Percentiles rank a stretch among this genome's conserved stretches.
Evolutionary conservation across 805 yeast genomes (phyloP).

Genomic region (Peterozyma xylosa): DNA sequence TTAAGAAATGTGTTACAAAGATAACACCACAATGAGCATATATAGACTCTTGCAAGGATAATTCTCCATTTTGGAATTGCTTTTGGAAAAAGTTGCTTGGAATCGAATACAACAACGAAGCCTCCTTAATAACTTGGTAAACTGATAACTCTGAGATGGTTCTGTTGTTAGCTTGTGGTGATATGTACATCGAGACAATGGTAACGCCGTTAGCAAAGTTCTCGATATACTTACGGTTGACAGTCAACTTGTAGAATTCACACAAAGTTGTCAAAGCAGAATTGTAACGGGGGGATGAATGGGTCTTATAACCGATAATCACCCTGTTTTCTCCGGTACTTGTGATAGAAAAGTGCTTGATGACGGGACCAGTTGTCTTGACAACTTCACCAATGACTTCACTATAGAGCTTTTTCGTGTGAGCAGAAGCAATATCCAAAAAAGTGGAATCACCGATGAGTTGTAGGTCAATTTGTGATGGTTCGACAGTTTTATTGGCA

Average conservation of each 20-base stretch:
- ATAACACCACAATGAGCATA: constrained; percentile 92
- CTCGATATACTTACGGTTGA: constrained; percentile 89
- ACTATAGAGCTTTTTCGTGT: constrained; percentile 73
- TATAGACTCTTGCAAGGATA: constrained; percentile 89
- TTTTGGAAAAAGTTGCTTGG: constrained; percentile 80
- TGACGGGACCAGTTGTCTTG: constrained; percentile 83
- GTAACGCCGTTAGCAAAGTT: constrained; percentile 87
- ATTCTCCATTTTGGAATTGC: constrained; percentile 62
- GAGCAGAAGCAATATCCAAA: constrained; percentile 65
- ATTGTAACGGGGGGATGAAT: constrained; percentile 78
- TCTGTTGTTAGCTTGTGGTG: constrained; percentile 43
- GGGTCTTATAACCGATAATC: constrained; percentile 80
- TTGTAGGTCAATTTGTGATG: constrained; percentile 44
- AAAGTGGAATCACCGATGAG: constrained; percentile 75
- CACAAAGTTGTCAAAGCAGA: constrained; percentile 82
- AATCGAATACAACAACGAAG: constrained; percentile 83
- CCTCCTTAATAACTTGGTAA: constrained; percentile 88
- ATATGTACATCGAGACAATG: constrained; percentile 78
- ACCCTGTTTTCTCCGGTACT: constrained; percentile 79
- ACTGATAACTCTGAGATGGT: constrained; percentile 61
- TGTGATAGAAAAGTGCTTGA: constrained; percentile 76
- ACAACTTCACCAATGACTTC: constrained; percentile 64
- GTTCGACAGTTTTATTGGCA: constrained; percentile 12
- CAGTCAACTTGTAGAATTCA: constrained; percentile 77
- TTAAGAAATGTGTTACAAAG: constrained; percentile 89